phyloP scores from a whole-genome alignment of 768 basidiomycete species.

The Leccinellum luteum region DNA sequence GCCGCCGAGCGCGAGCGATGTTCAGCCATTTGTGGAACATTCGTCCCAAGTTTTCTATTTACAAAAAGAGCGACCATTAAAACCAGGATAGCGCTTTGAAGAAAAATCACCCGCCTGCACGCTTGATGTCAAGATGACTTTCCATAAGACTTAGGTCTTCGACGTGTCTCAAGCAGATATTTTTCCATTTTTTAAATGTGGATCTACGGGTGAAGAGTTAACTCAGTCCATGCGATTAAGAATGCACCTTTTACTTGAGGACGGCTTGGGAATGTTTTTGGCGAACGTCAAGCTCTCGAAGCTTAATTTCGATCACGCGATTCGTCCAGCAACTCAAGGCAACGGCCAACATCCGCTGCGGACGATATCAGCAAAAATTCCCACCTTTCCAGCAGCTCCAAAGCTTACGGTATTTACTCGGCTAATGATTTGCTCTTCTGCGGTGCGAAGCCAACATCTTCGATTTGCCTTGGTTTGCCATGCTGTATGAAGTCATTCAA shows the following conservation, averaged over 20 bases:
- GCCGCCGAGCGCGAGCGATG: constrained; percentile 56
- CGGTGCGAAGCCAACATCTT: constrained; percentile 39
- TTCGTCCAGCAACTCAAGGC: constrained; percentile 64
- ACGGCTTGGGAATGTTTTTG: constrained; percentile 43
- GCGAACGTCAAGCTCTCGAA: constrained; percentile 63
- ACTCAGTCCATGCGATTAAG: constrained; percentile 11
- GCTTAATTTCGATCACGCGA: constrained; percentile 69
- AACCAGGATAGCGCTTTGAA: not conserved
- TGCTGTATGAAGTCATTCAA: constrained; percentile 31
- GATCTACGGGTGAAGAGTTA: constrained; percentile 36
- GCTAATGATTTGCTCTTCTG: constrained; percentile 42
- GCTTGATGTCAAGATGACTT: constrained; percentile 77
- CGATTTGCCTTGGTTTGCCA: constrained; percentile 45
- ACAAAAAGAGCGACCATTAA: not conserved
- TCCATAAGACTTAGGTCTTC: constrained; percentile 80
- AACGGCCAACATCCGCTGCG: constrained; percentile 51
- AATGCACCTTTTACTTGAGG: constrained; percentile 32
- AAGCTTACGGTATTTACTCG: constrained; percentile 40
- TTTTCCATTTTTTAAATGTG: constrained; percentile 70
- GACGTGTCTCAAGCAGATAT: constrained; percentile 55
- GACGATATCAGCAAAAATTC: constrained; percentile 2
- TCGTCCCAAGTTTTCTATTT: constrained; percentile 61
- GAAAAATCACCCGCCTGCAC: constrained; percentile 53
- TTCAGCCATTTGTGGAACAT: constrained; percentile 71
- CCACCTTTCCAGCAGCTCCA: not conserved